phyloP scores from a whole-genome alignment of 2,329 filamentous ascomycete species.

The Aspergillus floridensis region DNA sequence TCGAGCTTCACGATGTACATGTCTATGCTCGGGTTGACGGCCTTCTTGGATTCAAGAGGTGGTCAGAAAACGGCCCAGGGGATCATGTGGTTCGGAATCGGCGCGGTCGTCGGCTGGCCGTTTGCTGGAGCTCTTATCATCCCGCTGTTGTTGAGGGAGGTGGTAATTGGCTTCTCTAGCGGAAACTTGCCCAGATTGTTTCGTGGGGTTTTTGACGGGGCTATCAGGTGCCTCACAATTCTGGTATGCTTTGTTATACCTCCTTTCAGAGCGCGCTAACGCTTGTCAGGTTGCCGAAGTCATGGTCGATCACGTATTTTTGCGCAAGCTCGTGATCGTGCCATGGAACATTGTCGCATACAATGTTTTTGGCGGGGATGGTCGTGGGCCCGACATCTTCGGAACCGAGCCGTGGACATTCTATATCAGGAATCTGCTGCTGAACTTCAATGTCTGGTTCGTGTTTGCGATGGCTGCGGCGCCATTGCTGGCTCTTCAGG shows the following conservation, averaged over 20 bases:
- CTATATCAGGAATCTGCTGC: conserved; percentile 82
- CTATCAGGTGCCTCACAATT: conserved; percentile 63
- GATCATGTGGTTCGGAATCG: conserved; percentile 87
- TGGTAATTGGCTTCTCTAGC: conserved; percentile 53
- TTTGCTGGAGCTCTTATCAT: conserved; percentile 80
- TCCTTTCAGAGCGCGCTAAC: conserved; percentile 27
- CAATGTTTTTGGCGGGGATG: conserved; percentile 81
- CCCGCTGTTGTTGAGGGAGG: conserved; percentile 79
- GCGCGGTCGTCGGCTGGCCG: conserved; percentile 87
- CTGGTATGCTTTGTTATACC: conserved; percentile 55
- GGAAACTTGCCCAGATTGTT: conserved; percentile 61
- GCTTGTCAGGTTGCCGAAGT: conserved; percentile 62
- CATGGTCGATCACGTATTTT: conserved; percentile 77
- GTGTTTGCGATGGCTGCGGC: conserved; percentile 70
- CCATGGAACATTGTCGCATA: conserved; percentile 93
- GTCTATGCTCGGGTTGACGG: conserved; percentile 77
- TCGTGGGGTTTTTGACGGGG: conserved; percentile 64
- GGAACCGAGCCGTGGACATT: conserved; percentile 97
- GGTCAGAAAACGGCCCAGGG: conserved; percentile 77
- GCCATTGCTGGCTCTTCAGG: conserved; percentile 73
- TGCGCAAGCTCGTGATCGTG: conserved; percentile 72
- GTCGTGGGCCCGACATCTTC: conserved; percentile 82
- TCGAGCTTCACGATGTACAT: conserved; percentile 98
- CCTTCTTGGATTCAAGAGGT: conserved; percentile 86
- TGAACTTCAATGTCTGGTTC: conserved; percentile 98